Base-by-base conservation (phyloP, 2,329 filamentous ascomycete genomes). In the Neoscytalidium dimidiatum region DNA sequence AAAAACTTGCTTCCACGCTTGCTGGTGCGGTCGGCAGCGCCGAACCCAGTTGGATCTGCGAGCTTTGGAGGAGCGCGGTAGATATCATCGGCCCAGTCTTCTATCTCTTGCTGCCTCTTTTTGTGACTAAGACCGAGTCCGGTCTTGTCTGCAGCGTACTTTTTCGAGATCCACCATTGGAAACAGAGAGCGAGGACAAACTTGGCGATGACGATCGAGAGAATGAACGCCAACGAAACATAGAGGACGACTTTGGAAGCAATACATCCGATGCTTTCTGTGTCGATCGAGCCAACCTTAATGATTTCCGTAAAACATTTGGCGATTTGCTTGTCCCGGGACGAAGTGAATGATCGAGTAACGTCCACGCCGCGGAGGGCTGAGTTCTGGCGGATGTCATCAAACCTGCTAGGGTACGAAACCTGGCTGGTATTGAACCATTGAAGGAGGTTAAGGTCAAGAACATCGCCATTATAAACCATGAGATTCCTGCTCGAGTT, bases 41-140 rank as follows among this genome's bases (percentile, higher is more conserved):
- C 26, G 43, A 85, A 87, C 11, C 83, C 84, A 19, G 79, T 78
- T 46, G 90, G 81, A 71, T 97, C 95, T 3, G 90, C 86, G 68
- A 97, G 84, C 69, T 93, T 91, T 63, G 90, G 89, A 26, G 93
- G 92, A 3, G 94, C 91, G 48, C 93, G 91, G 78, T 99, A 98
- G 71, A 99, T 99, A 74, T 99, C 95, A 69, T 98, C 92, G 14
- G 90, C 90, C 95, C 95, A 99, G 72, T 97, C 94, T 77, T 99
- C 95, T 69, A 99, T 99, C 80, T 98, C 93, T 71, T 90, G 88
- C 70, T 94, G 90, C 66, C 95, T 89, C 79, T 94, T 90, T 76
- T 94, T 93, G 69, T 89, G 87, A 75, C 95, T 88, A 4, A 89
- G 88, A 17, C 88, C 71, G 77, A 96, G 90, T 2, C 92, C 94